Percentiles rank a stretch among this genome's conserved stretches.
These are phyloP conservation scores for Eucalyptus sideroxylon DNA, from an alignment of 345 rosid genomes.

Conservation along the genomic window DNA sequence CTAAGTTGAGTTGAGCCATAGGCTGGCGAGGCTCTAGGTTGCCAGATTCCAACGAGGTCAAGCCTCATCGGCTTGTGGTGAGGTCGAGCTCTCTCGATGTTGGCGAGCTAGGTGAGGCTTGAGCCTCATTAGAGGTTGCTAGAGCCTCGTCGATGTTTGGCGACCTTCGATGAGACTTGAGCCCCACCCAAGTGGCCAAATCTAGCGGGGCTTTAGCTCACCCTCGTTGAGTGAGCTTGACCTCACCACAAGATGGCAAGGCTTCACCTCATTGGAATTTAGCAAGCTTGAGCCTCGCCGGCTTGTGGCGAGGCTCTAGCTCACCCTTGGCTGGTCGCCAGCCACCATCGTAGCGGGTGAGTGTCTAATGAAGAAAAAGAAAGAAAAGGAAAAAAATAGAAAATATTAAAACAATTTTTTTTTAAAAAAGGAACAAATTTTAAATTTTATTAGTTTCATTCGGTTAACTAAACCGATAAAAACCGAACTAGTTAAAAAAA, in stretches of 20 bases:
- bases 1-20: accelerated
- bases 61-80: too few relatives aligned
- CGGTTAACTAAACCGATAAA: accelerated
- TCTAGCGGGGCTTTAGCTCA: accelerated
- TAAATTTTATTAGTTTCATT: too few relatives aligned
- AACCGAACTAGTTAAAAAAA: accelerated
- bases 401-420: too few relatives aligned
- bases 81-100: too few relatives aligned
- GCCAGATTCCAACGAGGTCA: too few relatives aligned
- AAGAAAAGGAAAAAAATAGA: too few relatives aligned
- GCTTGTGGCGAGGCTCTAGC: accelerated
- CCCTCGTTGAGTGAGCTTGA: accelerated
- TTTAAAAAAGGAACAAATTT: too few relatives aligned
- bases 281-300: too few relatives aligned
- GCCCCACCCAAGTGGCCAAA: accelerated
- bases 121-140: accelerated
- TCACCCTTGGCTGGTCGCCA: accelerated
- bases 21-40: accelerated
- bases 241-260: accelerated
- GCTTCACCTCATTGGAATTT: too few relatives aligned
- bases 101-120: too few relatives aligned
- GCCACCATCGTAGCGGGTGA: accelerated
- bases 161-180: accelerated
- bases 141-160: accelerated
- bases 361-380: accelerated